Percentiles rank a stretch among this genome's conserved stretches.
Evolutionary conservation across 345 rosid species (phyloP).

Genomic region (Brassica rapa): DNA sequence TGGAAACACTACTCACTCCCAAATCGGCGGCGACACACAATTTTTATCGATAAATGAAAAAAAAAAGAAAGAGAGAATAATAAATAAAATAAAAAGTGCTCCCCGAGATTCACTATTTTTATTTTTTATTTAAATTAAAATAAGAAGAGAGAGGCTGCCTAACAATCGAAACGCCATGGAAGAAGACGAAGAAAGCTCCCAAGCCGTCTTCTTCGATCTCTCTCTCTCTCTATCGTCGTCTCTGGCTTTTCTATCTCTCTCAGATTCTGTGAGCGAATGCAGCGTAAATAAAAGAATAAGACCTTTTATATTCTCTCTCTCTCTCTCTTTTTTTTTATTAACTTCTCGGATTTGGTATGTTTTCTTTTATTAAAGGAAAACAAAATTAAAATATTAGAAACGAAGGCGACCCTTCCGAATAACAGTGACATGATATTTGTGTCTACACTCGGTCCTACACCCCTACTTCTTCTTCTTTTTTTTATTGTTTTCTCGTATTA

Average conservation of each 20-base stretch:
- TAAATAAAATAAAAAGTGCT: constrained; percentile 8
- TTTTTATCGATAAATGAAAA: background rate
- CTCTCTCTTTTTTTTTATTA: background rate
- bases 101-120: constrained; percentile 33
- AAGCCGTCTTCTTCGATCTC: constrained; percentile 69
- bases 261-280: constrained; percentile 33
- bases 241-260: constrained; percentile 26
- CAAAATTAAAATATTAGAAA: constrained; percentile 67
- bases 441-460: too few relatives aligned
- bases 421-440: constrained; percentile 57
- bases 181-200: constrained; percentile 40
- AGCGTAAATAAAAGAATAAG: constrained; percentile 38
- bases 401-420: constrained; percentile 67
- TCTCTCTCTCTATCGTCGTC: constrained; percentile 42
- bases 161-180: constrained; percentile 36
- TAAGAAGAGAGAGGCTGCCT: constrained; percentile 27
- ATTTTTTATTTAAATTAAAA: background rate
- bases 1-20: background rate
- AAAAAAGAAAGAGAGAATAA: background rate
- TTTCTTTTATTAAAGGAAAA: constrained; percentile 38
- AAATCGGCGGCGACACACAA: background rate
- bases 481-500: background rate
- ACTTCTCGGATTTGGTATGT: constrained; percentile 32
- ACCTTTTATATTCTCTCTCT: background rate
- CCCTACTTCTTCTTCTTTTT: background rate